These are phyloP conservation scores for Neofusicoccum ribis DNA, from an alignment of 2,329 filamentous ascomycete genomes.

Conservation along the genomic window DNA sequence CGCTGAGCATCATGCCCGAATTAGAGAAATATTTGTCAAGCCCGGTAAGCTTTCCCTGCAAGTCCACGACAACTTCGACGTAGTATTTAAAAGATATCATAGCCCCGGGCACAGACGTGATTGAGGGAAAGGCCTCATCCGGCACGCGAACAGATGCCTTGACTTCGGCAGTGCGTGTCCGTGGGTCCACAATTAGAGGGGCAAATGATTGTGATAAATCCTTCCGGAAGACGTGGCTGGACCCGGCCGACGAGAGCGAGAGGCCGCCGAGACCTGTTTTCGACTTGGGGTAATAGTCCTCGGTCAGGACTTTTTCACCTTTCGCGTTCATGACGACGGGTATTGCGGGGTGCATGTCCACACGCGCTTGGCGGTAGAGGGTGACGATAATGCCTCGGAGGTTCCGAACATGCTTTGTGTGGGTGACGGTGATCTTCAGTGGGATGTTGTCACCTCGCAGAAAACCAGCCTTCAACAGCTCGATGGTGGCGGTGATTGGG, in stretches of 20 bases:
- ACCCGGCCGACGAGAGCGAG: conserved; percentile 81
- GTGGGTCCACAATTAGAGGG: conserved; percentile 83
- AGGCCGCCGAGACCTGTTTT: conserved; percentile 83
- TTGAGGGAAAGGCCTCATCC: conserved; percentile 89
- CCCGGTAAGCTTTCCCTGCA: conserved; percentile 81
- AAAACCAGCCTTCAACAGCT: conserved; percentile 79
- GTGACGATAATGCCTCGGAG: conserved; percentile 91
- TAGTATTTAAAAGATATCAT: conserved; percentile 97
- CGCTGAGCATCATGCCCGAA: conserved; percentile 51
- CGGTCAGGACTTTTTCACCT: conserved; percentile 68
- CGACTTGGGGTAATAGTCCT: conserved; percentile 85
- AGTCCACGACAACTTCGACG: conserved; percentile 87
- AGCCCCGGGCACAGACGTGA: conserved; percentile 81
- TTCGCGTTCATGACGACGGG: conserved; percentile 64
- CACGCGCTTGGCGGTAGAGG: conserved; percentile 84
- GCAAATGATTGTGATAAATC: conserved; percentile 87
- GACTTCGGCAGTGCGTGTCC: conserved; percentile 73
- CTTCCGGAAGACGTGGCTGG: conserved; percentile 91
- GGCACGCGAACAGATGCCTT: conserved; percentile 83
- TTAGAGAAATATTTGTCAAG: conserved; percentile 66
- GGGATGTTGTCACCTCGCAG: conserved; percentile 81
- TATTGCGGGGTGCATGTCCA: conserved; percentile 73
- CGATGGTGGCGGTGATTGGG: conserved; percentile 79
- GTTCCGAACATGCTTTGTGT: conserved; percentile 87
- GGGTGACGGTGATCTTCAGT: conserved; percentile 78